A percentile compares a stretch with the other conserved stretches of the same genome.
Conservation (phyloP, 495 filamentous ascomycete genomes). For the Penicillium canariense region DNA sequence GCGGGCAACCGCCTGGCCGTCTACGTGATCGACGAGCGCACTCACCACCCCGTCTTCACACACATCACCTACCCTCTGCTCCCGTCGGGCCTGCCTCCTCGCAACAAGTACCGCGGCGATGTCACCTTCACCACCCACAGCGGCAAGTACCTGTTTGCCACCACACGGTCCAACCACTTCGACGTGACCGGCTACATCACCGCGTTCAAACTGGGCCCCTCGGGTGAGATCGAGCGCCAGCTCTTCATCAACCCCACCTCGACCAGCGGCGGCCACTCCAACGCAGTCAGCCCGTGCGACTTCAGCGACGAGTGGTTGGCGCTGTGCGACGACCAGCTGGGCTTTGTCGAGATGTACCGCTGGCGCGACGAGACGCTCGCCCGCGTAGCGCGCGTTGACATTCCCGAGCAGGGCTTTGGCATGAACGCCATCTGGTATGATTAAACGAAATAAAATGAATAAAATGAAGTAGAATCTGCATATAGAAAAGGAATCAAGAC, state of each 20-base stretch:
- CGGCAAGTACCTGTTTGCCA: constrained; percentile 73
- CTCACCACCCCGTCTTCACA: constrained; percentile 79
- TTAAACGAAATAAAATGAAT: constrained; percentile 32
- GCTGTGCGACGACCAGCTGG: constrained; percentile 79
- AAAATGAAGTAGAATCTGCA: too few relatives aligned
- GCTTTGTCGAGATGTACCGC: constrained; percentile 81
- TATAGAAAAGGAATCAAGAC: neutral
- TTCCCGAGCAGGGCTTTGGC: constrained; percentile 78
- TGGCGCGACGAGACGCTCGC: constrained; percentile 77
- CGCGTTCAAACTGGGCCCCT: constrained; percentile 67
- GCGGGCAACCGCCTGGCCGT: constrained; percentile 75
- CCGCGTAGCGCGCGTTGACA: constrained; percentile 68
- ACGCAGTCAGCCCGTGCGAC: constrained; percentile 73
- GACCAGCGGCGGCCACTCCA: constrained; percentile 81
- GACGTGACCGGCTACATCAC: constrained; percentile 77
- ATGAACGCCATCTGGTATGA: constrained; percentile 94
- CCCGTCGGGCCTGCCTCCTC: constrained; percentile 56
- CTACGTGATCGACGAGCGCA: constrained; percentile 74
- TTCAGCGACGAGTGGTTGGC: constrained; percentile 85
- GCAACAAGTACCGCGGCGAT: constrained; percentile 69
- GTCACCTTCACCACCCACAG: constrained; percentile 67
- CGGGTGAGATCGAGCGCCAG: constrained; percentile 71
- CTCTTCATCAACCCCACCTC: constrained; percentile 78
- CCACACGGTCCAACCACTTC: constrained; percentile 72
- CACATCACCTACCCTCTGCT: constrained; percentile 73